phyloP scores from a whole-genome alignment of 2,329 filamentous ascomycete species.

The Chrysoporthe cubensis region DNA sequence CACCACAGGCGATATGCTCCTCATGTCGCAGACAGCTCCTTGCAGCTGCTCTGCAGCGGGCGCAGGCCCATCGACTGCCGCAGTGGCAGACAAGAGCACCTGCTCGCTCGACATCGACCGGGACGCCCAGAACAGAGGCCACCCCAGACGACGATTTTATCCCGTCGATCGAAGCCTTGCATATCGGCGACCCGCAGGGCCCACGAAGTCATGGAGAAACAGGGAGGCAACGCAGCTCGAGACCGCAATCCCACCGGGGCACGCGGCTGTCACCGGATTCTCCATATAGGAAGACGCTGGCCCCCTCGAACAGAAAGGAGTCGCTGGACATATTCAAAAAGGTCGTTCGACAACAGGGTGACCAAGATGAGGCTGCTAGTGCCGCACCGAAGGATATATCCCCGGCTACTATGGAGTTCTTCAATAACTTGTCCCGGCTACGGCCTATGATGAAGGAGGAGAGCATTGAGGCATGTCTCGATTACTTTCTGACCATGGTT shows the following conservation, averaged over 20 bases:
- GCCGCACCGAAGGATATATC: constrained; percentile 4
- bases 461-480: constrained; percentile 32
- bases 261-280: not conserved
- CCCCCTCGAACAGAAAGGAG: not conserved
- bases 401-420: constrained; percentile 31
- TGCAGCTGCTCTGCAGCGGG: constrained; percentile 21
- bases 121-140: not conserved
- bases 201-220: too few relatives aligned
- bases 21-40: constrained; percentile 22
- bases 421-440: constrained; percentile 37
- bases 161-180: constrained; percentile 20
- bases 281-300: not conserved
- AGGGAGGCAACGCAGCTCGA: not conserved
- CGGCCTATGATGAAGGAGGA: constrained; percentile 35
- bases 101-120: constrained; percentile 9
- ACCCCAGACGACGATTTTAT: constrained; percentile 11
- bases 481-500: constrained; percentile 40
- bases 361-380: not conserved
- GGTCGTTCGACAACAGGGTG: constrained; percentile 21
- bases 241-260: not conserved
- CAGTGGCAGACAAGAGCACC: constrained; percentile 20
- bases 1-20: constrained; percentile 17
- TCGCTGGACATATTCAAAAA: constrained; percentile 24
- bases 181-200: not conserved
- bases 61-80: constrained; percentile 28